Evolutionary conservation across 352 stramenopile species (phyloP), one percentile per base, ranked within the genome.

Genomic region (Detonula confervacea): DNA sequence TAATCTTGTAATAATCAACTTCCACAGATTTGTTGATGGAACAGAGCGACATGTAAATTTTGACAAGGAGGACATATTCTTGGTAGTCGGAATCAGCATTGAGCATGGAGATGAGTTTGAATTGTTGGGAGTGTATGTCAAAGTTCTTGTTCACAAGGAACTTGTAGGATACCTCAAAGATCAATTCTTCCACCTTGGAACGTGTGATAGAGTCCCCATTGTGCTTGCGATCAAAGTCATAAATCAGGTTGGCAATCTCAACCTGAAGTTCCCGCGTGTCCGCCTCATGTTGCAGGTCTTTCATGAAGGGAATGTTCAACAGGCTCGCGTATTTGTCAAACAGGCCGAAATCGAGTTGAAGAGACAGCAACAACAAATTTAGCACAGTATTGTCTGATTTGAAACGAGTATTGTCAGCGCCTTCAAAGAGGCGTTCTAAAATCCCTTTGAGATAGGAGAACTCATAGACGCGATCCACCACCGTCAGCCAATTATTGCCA

Each of bases 21-120:
- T 89, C 83, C 7, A 87, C 80, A 16, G 83, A 89, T 42, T 86
- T 87, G 71, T 89, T 89, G 46, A 89, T 89, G 42, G 82, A 73
- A 51, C 83, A 89, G 4, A 89, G 65, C 18, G 79, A 87, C 79
- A 89, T 87, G 67, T 89, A 89, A 52, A 89, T 86, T 75, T 89
- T 89, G 59, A 80, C 76, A 16, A 89, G 83, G 14, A 89, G 68
- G 47, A 89, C 72, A 71, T 89, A 89, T 62, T 82, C 72, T 75
- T 86, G 72, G 54, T 87, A 89, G 35, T 84, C 78, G 16, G 79
- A 73, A 72, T 89, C 83, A 47, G 70, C 66, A 47, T 89, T 87
- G n/a, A 89, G 63, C 70, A 85, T 83, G 62, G 77, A 77, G 46
- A 89, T 86, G 22, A 89, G 47, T 61, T 87, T 86, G 75, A 86